phyloP scores from a whole-genome alignment of 148 eudicot genomes.

The Rhododendron kiyosumense region DNA sequence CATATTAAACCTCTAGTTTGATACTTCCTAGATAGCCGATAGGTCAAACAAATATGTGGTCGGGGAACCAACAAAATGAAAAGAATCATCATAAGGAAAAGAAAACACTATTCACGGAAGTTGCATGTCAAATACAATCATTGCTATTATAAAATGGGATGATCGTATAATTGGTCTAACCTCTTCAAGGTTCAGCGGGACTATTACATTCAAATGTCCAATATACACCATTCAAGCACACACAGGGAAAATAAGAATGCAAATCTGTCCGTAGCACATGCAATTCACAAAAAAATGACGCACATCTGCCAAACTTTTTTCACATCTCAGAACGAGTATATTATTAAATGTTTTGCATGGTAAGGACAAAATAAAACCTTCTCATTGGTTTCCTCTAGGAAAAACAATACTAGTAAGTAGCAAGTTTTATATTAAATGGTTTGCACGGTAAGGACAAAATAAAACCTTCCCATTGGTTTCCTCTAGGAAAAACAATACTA shows the following conservation, averaged over 20 bases:
- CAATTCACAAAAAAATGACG: not conserved
- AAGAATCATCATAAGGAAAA: not conserved
- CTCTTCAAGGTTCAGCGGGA: not conserved
- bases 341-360: not conserved
- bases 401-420: too few relatives aligned
- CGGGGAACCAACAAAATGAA: not conserved
- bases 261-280: not conserved
- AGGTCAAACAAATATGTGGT: not conserved
- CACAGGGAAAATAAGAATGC: not conserved
- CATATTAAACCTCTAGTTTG: conserved; percentile 14
- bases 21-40: not conserved
- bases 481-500: too few relatives aligned
- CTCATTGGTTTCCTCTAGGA: too few relatives aligned
- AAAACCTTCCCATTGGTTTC: too few relatives aligned
- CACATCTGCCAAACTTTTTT: not conserved
- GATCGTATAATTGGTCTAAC: not conserved
- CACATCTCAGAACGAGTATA: too few relatives aligned
- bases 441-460: too few relatives aligned
- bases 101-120: not conserved
- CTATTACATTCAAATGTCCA: not conserved
- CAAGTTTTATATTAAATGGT: too few relatives aligned
- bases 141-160: not conserved
- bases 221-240: not conserved
- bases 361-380: too few relatives aligned
- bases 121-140: not conserved